Conservation (phyloP, 1,284 basidiomycete species). For the Kwoniella shivajii region DNA sequence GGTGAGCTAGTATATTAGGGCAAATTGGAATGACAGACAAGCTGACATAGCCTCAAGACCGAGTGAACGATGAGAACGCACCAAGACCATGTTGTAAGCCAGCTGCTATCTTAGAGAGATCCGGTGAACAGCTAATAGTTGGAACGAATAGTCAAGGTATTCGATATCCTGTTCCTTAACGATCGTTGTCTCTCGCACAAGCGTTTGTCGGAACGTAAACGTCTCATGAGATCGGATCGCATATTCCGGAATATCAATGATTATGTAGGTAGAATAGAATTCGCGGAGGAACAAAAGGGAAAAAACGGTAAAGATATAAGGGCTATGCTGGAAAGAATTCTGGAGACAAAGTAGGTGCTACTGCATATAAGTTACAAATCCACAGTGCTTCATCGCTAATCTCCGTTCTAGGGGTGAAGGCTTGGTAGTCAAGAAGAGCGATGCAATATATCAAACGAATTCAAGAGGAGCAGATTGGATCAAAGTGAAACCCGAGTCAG, state of each 20-base stretch:
- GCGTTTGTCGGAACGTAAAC: constrained; percentile 53
- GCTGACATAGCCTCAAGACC: constrained; percentile 58
- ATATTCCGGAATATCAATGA: constrained; percentile 46
- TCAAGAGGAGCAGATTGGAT: constrained; percentile 87
- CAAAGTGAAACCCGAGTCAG: constrained; percentile 91
- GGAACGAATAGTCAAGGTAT: constrained; percentile 78
- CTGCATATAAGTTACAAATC: background rate
- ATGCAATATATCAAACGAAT: constrained; percentile 76
- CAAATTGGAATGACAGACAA: constrained; percentile 6
- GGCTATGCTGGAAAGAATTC: constrained; percentile 72
- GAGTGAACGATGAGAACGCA: constrained; percentile 66
- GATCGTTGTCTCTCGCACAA: constrained; percentile 49
- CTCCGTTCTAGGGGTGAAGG: constrained; percentile 71
- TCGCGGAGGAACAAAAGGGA: constrained; percentile 69
- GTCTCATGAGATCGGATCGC: constrained; percentile 41
- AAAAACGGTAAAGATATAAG: constrained; percentile 78
- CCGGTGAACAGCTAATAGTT: constrained; percentile 4
- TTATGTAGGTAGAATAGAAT: constrained; percentile 76
- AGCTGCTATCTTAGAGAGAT: background rate
- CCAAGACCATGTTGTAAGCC: constrained; percentile 84
- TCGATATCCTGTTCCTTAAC: constrained; percentile 86
- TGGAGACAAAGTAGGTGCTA: constrained; percentile 61
- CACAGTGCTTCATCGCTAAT: background rate
- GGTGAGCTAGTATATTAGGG: constrained; percentile 57
- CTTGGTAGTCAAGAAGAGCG: constrained; percentile 81